phyloP scores from a whole-genome alignment of 2,329 filamentous ascomycete species.

The Didymella keratinophila region DNA sequence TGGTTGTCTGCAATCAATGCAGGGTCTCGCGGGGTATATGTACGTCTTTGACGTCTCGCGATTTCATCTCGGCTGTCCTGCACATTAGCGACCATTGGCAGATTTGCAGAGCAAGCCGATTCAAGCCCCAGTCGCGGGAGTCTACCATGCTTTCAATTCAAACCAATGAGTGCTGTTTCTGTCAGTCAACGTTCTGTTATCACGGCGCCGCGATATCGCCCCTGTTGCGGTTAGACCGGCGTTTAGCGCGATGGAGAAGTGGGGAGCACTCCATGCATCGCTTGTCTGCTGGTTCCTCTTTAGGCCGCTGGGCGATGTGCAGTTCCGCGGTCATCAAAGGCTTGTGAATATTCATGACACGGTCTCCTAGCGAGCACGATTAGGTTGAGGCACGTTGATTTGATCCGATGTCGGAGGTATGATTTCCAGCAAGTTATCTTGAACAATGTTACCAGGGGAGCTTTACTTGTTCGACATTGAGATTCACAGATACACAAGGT shows the following conservation, averaged over 20 bases:
- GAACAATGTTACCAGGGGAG: no score
- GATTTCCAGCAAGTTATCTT: no score
- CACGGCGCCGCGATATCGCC: conserved; percentile 2
- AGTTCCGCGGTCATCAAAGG: neutral
- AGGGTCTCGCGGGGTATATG: conserved; percentile 17
- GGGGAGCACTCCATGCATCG: neutral
- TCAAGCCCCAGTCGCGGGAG: neutral
- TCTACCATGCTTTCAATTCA: conserved; percentile 20
- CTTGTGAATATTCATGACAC: no score
- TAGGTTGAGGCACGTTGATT: neutral
- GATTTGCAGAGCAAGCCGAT: conserved; percentile 3
- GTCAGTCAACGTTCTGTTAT: conserved; percentile 9
- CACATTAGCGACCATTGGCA: conserved; percentile 7
- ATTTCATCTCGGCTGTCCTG: conserved; percentile 7
- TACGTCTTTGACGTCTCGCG: neutral
- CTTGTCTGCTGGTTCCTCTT: neutral
- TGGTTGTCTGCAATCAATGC: conserved; percentile 1
- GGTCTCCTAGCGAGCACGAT: neutral
- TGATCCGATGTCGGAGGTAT: neutral
- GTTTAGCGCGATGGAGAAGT: neutral
- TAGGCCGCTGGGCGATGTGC: neutral
- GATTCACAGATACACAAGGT: no score
- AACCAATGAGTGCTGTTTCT: conserved; percentile 14
- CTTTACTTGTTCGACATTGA: no score
- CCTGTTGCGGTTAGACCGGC: conserved; percentile 8